A percentile compares a stretch with the other conserved stretches of the same genome.
phyloP scores from a whole-genome alignment of 2,329 filamentous ascomycete species.

The Sodiomyces alkalinus region DNA sequence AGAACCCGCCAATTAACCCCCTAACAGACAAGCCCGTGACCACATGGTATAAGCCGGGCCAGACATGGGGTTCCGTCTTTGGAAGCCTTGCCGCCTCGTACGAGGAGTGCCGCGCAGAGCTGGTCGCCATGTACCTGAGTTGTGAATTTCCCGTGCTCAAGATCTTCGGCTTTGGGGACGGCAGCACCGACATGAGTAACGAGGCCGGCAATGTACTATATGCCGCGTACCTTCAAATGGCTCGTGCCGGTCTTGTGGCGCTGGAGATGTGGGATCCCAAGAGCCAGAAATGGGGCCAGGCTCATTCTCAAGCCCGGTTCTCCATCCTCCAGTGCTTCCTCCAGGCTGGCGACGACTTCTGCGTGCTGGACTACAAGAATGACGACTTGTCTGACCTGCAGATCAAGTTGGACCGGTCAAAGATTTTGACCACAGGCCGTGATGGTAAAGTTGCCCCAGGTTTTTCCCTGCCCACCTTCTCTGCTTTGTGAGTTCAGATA shows the following conservation, averaged over 20 bases:
- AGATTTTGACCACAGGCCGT: constrained; percentile 72
- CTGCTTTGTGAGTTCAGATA: too few species aligned
- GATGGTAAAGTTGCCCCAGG: constrained; percentile 30
- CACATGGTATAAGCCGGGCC: constrained; percentile 86
- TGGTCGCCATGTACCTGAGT: constrained; percentile 79
- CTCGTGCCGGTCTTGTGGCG: constrained; percentile 73
- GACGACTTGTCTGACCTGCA: constrained; percentile 68
- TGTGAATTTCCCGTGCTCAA: constrained; percentile 81
- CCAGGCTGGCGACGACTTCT: constrained; percentile 73
- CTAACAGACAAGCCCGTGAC: constrained; percentile 62
- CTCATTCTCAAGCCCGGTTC: constrained; percentile 83
- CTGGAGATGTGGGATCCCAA: constrained; percentile 94
- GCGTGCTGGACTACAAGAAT: constrained; percentile 57
- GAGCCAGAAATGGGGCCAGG: constrained; percentile 79
- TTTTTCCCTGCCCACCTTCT: background rate
- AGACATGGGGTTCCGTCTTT: constrained; percentile 91
- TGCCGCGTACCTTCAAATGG: constrained; percentile 82
- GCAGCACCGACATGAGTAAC: constrained; percentile 52
- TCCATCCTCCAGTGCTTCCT: constrained; percentile 78
- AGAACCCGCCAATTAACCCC: constrained; percentile 69
- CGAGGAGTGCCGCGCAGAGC: constrained; percentile 88
- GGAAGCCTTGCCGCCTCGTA: constrained; percentile 76
- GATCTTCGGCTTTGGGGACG: constrained; percentile 84
- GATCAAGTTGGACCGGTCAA: constrained; percentile 69
- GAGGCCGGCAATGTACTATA: constrained; percentile 81